Base-by-base conservation (phyloP, 768 basidiomycete species). In the Candolleomyces efflorescens region DNA sequence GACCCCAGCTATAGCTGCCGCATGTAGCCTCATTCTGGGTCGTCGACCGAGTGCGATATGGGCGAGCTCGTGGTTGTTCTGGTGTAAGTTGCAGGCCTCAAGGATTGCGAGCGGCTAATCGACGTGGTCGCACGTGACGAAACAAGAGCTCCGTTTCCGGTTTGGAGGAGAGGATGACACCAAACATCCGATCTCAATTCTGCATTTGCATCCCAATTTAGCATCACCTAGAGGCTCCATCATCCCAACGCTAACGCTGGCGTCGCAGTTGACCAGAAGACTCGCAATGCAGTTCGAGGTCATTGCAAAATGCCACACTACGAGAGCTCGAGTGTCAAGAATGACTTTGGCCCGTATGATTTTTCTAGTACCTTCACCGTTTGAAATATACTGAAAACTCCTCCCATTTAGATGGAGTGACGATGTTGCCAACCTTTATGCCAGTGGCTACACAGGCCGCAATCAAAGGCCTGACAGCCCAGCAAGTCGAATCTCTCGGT, bases 361-460 rank as follows among this genome's bases (percentile, higher is more conserved):
- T 12, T 57, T 55, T 32, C 24, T 41, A 10, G 6, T 47, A 37
- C 13, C 22, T 9, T 32, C 32, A 32, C 6, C 6, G 32, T 32
- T 32, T 11, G 32, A 15, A 43, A 17, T 23, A 47, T 27, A 23
- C 20, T 24, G 57, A 23, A 13, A 36, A 46, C 3, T 26, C 48
- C 24, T 52, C 56, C 9, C 27, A 46, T 23, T 12, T 59, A 92
- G 90, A 93, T 74, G 91, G 90, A 9, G 74, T 81, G 39, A 94
- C 92, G 1, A 83, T 88, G 78, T 75, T 94, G 18, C 92, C 92
- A 1, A 92, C 92, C 0, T 95, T 95, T 65, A 95, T 94, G 93
- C 93, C 92, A 3, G 92, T 94, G 9, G 92, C 92, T 2, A 95
- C 93, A 3, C 93, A 95, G 67, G 92, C 89, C 17, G 89, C 92